Evolutionary conservation across 2,329 filamentous ascomycete genomes (phyloP), one percentile per base, ranked within the genome.

Genomic region (Fusarium sp.): DNA sequence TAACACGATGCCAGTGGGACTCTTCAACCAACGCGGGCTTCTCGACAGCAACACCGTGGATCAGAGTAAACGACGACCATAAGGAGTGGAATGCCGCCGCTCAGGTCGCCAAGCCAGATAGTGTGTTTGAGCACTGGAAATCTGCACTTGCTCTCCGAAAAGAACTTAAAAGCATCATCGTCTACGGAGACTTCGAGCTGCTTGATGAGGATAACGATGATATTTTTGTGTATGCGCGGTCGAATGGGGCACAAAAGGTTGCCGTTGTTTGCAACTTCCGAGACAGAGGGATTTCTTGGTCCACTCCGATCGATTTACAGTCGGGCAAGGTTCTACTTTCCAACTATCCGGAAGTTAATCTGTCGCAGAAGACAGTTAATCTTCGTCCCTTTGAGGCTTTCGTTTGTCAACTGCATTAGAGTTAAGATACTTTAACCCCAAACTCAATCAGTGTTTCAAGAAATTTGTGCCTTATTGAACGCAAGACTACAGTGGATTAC

Each of bases 141-240:
- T 62, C 63, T 7, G 36, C 56, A 4, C 49, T 74, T 6, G 44
- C 31, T 1, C 36, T 74, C 1, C 60, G 71, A 4, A 74, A 69
- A 15, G 63, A 70, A 1, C 3, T 65, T 4, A 64, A 62, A 5
- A 18, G 55, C 4, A n/a, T 62, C 13, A 25, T 73, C 1, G 46
- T 75, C n/a, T 74, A 74, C 0, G 72, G 72, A 13, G 55, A 65
- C 20, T 74, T 74, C 20, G 57, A 73, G n/a, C 44, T 74, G 29
- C 36, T 74, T 4, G 65, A 74, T 5, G 20, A 4, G 22, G 47
- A 50, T 0, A 50, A 74, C 5, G n/a, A 56, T 0, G 58, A 72
- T 52, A 20, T 74, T 8, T 74, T 74, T 56, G 71, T 55, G 1
- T 73, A 73, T n/a, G 38, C 36, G 5, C 66, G 70, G 4, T 60